Evolutionary conservation across 768 basidiomycete genomes (phyloP).

Genomic region (Dacryopinax primogenitus): DNA sequence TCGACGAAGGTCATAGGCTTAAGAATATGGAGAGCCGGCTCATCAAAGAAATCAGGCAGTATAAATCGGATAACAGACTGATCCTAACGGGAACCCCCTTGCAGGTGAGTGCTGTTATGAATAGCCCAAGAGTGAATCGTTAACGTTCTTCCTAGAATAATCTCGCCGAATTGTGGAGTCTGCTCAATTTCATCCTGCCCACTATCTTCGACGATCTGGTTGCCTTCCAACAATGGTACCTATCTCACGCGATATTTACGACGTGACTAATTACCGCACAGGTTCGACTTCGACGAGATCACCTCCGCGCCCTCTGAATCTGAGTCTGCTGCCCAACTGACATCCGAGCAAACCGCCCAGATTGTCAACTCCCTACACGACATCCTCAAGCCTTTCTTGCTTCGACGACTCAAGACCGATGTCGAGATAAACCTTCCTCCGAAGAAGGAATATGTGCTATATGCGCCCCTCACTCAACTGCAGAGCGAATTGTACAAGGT

Average conservation of each 20-base stretch:
- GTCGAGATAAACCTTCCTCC: conserved; percentile 83
- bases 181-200: conserved; percentile 91
- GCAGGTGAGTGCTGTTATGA: conserved; percentile 46
- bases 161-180: conserved; percentile 82
- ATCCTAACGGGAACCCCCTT: conserved; percentile 93
- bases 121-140: not conserved
- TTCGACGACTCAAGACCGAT: conserved; percentile 82
- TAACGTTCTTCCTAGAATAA: conserved; percentile 57
- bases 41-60: conserved; percentile 80
- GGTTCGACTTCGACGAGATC: conserved; percentile 25
- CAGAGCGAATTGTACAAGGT: conserved; percentile 81
- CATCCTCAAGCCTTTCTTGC: conserved; percentile 89
- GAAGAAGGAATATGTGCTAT: conserved; percentile 89
- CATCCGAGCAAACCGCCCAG: conserved; percentile 44
- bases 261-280: not conserved
- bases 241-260: conserved; percentile 7
- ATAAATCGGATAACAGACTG: conserved; percentile 72
- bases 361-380: conserved; percentile 71
- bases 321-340: conserved; percentile 39
- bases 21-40: conserved; percentile 86
- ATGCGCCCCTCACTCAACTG: conserved; percentile 68
- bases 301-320: conserved; percentile 43
- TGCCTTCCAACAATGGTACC: conserved; percentile 78
- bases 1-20: conserved; percentile 88
- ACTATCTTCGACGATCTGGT: conserved; percentile 84